Evolutionary conservation across 768 basidiomycete species (phyloP).

Genomic region (Leccinum boreale): DNA sequence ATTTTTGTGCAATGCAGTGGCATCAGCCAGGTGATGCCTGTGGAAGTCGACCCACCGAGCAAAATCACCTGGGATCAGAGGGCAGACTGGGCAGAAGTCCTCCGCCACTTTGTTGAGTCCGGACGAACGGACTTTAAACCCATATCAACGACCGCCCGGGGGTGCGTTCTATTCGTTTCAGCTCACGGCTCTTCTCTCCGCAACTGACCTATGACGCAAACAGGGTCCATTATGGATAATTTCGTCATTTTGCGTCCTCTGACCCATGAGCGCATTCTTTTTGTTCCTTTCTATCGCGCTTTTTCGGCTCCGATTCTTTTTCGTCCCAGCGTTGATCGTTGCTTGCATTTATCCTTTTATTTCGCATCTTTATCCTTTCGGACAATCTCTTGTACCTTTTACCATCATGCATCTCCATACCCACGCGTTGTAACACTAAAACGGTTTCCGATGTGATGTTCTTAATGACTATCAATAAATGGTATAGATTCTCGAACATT

Average conservation of each 20-base stretch:
- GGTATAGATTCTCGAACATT: conserved; percentile 12
- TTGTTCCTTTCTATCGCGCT: conserved; percentile 8
- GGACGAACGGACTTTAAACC: conserved; percentile 79
- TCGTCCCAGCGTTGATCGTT: conserved; percentile 31
- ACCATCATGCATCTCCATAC: conserved; percentile 22
- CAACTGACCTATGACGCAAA: conserved; percentile 6
- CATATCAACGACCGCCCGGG: conserved; percentile 72
- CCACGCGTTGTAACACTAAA: conserved; percentile 26
- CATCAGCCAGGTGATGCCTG: conserved; percentile 81
- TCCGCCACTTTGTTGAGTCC: conserved; percentile 66
- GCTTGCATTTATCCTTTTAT: conserved; percentile 15
- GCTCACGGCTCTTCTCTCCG: neutral
- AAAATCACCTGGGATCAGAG: conserved; percentile 75
- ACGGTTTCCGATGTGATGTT: conserved; percentile 6
- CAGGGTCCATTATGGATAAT: conserved; percentile 45
- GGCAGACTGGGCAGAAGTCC: conserved; percentile 69
- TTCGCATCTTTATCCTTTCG: conserved; percentile 23
- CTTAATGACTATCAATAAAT: conserved; percentile 19
- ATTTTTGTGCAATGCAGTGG: conserved; percentile 75
- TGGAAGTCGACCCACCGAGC: conserved; percentile 76
- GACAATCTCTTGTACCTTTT: conserved; percentile 22
- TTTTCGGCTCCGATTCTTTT: neutral
- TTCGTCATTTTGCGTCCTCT: neutral
- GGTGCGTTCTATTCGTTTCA: conserved; percentile 46
- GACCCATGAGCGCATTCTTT: conserved; percentile 6